Conservation (phyloP, 768 basidiomycete species). For the Lactarius vividus region DNA sequence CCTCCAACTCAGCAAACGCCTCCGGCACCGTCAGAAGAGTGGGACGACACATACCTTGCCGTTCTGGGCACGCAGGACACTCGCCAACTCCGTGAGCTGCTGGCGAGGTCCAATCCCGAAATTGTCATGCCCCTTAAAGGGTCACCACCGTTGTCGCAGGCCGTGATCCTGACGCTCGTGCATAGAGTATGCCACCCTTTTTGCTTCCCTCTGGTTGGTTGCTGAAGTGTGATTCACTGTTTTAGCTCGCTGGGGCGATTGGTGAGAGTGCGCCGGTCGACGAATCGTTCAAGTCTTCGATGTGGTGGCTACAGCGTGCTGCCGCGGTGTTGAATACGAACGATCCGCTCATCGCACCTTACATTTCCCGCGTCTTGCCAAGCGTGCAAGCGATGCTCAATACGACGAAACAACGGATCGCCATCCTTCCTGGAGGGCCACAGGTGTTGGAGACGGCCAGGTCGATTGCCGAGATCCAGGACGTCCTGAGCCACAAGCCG, state of each 20-base stretch:
- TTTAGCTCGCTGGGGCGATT: conserved; percentile 67
- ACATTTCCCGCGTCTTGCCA: conserved; percentile 76
- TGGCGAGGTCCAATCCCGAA: conserved; percentile 74
- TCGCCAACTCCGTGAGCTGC: conserved; percentile 68
- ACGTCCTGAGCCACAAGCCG: conserved; percentile 53
- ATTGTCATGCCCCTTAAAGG: conserved; percentile 76
- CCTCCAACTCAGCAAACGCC: conserved; percentile 54
- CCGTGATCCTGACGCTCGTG: conserved; percentile 78
- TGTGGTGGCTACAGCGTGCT: conserved; percentile 87
- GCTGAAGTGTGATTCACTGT: conserved; percentile 9
- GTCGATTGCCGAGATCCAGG: conserved; percentile 72
- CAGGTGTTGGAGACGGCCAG: conserved; percentile 66
- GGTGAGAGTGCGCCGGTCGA: conserved; percentile 75
- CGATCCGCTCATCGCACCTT: conserved; percentile 79
- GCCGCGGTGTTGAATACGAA: conserved; percentile 68
- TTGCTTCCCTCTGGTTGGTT: not conserved
- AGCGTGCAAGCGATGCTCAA: conserved; percentile 74
- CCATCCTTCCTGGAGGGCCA: conserved; percentile 71
- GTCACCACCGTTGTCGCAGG: conserved; percentile 70
- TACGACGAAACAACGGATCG: conserved; percentile 75
- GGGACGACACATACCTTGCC: conserved; percentile 80
- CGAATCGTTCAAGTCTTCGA: conserved; percentile 73
- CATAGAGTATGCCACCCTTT: conserved; percentile 60
- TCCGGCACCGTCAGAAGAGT: conserved; percentile 65
- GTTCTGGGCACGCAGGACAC: conserved; percentile 74